Percentiles rank a stretch among this genome's conserved stretches.
Evolutionary conservation across 2,329 filamentous ascomycete species (phyloP).

Genomic region (Gnomoniopsis smithogilvyi): DNA sequence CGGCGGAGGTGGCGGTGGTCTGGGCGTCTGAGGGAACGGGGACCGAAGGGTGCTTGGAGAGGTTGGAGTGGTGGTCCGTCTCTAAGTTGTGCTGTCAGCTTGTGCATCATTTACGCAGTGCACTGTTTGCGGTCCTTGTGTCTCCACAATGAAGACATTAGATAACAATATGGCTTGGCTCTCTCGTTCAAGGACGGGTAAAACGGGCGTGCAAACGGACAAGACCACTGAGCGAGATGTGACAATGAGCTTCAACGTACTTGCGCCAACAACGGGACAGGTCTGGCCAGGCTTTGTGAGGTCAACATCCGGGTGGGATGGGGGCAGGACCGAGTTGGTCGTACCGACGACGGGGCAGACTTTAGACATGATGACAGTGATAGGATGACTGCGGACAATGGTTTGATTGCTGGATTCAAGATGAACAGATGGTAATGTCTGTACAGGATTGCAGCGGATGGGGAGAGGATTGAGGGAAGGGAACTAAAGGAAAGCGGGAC

Average conservation of each 20-base stretch:
- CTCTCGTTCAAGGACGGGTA: too few species aligned
- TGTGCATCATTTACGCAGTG: neutral
- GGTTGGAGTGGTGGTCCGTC: conserved; percentile 37
- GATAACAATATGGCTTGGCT: too few species aligned
- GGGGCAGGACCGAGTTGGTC: conserved; percentile 37
- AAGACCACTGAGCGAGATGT: neutral
- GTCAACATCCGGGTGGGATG: conserved; percentile 37
- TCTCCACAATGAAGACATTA: too few species aligned
- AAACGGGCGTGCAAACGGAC: too few species aligned
- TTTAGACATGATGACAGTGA: conserved; percentile 19
- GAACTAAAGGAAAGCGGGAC: neutral
- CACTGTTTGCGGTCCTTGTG: too few species aligned
- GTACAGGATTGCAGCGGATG: neutral
- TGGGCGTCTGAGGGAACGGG: conserved; percentile 24
- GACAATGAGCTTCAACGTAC: neutral
- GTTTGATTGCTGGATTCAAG: neutral
- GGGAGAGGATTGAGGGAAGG: neutral
- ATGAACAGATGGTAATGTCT: neutral
- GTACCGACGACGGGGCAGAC: conserved; percentile 40
- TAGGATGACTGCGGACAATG: conserved; percentile 19
- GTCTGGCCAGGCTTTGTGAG: conserved; percentile 36
- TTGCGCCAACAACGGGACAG: conserved; percentile 39
- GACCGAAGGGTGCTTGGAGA: conserved; percentile 37
- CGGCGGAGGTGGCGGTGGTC: conserved; percentile 22
- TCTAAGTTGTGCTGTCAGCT: conserved; percentile 17